phyloP scores from a whole-genome alignment of 495 filamentous ascomycete genomes.

The Jackrogersella minutella region DNA sequence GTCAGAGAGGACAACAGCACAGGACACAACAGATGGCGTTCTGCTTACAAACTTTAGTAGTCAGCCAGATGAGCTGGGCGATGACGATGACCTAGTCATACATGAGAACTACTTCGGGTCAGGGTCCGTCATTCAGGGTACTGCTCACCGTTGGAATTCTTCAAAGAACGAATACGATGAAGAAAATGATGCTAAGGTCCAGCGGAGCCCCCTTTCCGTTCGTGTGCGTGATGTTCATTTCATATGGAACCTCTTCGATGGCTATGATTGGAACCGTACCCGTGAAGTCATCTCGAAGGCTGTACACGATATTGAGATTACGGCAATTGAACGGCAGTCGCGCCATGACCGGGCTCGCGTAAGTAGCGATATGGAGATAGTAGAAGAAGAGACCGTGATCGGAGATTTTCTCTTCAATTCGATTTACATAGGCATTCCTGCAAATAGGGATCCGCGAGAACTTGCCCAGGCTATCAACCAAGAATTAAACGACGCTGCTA shows the following conservation, averaged over 20 bases:
- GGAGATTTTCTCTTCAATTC: constrained; percentile 98
- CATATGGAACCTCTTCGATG: constrained; percentile 98
- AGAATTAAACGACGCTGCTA: constrained; percentile 83
- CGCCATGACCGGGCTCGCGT: constrained; percentile 50
- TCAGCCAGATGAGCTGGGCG: constrained; percentile 31
- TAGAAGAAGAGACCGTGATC: constrained; percentile 86
- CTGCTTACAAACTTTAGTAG: constrained; percentile 58
- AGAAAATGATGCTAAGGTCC: constrained; percentile 67
- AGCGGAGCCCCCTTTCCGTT: constrained; percentile 75
- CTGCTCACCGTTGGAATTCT: constrained; percentile 81
- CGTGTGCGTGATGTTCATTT: constrained; percentile 85
- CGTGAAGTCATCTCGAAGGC: constrained; percentile 85
- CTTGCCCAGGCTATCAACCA: constrained; percentile 84
- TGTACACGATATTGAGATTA: constrained; percentile 83
- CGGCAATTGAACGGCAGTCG: constrained; percentile 75
- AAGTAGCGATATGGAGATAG: constrained; percentile 64
- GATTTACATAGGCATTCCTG: constrained; percentile 93
- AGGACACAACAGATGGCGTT: constrained; percentile 65
- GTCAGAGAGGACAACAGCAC: constrained; percentile 47
- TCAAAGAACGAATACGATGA: constrained; percentile 74
- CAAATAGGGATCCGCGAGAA: constrained; percentile 82
- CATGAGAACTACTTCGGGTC: constrained; percentile 82
- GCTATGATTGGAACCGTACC: constrained; percentile 94
- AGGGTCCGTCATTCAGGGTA: constrained; percentile 66
- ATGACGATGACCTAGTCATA: constrained; percentile 65